Evolutionary conservation across 768 basidiomycete genomes (phyloP).

Genomic region (Erythrobasidium yunnanense): DNA sequence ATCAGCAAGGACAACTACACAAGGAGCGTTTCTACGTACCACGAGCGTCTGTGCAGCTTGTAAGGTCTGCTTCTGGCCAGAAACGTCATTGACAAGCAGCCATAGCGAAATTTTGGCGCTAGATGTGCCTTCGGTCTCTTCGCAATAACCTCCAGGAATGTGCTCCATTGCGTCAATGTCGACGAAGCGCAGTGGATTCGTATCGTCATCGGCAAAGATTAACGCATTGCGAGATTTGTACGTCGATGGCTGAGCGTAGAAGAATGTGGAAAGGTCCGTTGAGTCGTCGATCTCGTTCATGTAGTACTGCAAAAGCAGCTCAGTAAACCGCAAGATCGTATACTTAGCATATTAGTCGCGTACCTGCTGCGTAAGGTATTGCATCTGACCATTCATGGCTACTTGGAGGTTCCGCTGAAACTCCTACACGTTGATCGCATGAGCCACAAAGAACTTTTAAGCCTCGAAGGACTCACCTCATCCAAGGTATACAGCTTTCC

Average conservation of each 20-base stretch:
- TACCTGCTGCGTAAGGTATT: constrained; percentile 28
- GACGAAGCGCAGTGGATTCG: constrained; percentile 49
- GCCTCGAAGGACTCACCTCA: constrained; percentile 51
- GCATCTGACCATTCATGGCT: constrained; percentile 43
- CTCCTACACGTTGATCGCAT: constrained; percentile 45
- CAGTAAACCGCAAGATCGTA: neutral
- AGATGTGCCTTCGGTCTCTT: constrained; percentile 27
- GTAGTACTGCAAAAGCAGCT: constrained; percentile 28
- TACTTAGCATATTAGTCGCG: neutral
- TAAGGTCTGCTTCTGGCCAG: too few species aligned
- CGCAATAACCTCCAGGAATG: neutral
- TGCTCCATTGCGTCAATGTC: constrained; percentile 50
- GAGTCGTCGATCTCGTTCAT: constrained; percentile 25
- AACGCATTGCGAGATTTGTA: constrained; percentile 61
- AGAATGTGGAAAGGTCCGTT: constrained; percentile 56
- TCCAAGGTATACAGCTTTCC: constrained; percentile 64
- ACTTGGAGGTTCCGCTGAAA: constrained; percentile 55
- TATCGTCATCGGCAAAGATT: constrained; percentile 52
- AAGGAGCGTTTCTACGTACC: too few species aligned
- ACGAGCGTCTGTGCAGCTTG: too few species aligned
- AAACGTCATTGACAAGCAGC: neutral
- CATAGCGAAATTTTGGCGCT: neutral
- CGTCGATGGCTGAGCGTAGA: constrained; percentile 76
- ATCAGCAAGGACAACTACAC: neutral
- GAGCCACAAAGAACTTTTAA: neutral